Evolutionary conservation across 164 flowering plant species (phyloP).

Genomic region (Platanus orientalis): DNA sequence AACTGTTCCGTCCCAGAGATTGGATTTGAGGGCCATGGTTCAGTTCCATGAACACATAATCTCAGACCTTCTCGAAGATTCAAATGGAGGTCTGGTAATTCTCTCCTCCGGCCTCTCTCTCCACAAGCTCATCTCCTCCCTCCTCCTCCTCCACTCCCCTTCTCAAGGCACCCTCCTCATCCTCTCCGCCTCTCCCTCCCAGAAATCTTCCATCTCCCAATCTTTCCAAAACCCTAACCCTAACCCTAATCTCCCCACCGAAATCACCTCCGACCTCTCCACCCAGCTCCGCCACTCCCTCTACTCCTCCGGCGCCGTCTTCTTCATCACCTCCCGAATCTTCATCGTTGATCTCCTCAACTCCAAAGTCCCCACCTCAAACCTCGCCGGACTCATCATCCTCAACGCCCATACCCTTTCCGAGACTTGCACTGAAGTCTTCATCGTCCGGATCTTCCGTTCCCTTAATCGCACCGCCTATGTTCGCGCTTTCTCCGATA

Average conservation of each 20-base stretch:
- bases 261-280: conserved; percentile 81
- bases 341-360: conserved; percentile 83
- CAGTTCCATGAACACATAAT: conserved; percentile 81
- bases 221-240: conserved; percentile 19
- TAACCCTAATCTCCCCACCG: conserved; percentile 28
- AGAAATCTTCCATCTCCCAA: conserved; percentile 35
- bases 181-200: conserved; percentile 62
- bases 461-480: conserved; percentile 35
- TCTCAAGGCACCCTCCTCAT: conserved; percentile 70
- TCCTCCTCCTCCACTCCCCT: conserved; percentile 69
- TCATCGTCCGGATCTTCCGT: conserved; percentile 67
- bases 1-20: no score
- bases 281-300: conserved; percentile 57
- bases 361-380: conserved; percentile 47
- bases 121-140: conserved; percentile 61
- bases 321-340: conserved; percentile 82
- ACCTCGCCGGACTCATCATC: conserved; percentile 55
- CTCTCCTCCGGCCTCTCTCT: conserved; percentile 84
- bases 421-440: conserved; percentile 85
- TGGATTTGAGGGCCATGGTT: no score
- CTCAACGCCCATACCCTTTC: conserved; percentile 65
- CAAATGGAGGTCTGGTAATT: conserved; percentile 64
- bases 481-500: conserved; percentile 75
- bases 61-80: conserved; percentile 72
- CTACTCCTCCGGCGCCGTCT: conserved; percentile 53